phyloP scores from a whole-genome alignment of 2,329 filamentous ascomycete species.

The Pezicula radicicola region DNA sequence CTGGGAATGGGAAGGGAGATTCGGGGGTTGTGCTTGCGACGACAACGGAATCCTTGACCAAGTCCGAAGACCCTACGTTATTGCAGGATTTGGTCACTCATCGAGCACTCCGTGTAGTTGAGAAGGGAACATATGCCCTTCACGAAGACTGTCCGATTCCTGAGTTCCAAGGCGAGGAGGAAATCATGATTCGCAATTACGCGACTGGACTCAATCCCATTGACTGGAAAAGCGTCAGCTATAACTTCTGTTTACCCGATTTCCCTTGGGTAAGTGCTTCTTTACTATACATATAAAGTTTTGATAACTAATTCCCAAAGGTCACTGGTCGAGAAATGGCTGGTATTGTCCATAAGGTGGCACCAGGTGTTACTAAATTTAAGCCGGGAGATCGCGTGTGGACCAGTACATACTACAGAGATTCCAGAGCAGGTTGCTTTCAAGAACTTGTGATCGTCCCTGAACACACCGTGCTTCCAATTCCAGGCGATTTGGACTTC shows the following conservation, averaged over 20 bases:
- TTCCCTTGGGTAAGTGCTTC: conserved; percentile 11
- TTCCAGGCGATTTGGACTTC: conserved; percentile 30
- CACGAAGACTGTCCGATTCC: not conserved
- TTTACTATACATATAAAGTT: conserved; percentile 18
- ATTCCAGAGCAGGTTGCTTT: conserved; percentile 36
- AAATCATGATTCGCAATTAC: not conserved
- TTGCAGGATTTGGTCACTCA: not conserved
- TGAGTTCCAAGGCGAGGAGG: not conserved
- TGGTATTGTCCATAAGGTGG: conserved; percentile 1
- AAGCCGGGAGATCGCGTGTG: conserved; percentile 2
- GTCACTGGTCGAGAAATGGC: conserved; percentile 1
- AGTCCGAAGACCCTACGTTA: not conserved
- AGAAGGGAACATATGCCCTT: not conserved
- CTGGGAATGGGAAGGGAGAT: not conserved
- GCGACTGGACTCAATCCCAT: not conserved
- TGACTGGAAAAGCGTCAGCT: conserved; percentile 30
- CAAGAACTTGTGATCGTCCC: conserved; percentile 36
- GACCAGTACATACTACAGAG: conserved; percentile 37
- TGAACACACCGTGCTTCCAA: conserved; percentile 32
- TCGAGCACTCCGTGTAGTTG: not conserved
- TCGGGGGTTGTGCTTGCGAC: not conserved
- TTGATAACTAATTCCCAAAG: not conserved
- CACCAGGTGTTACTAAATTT: not conserved
- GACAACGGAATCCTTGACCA: not conserved
- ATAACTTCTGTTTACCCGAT: conserved; percentile 35